These are phyloP conservation scores for Paxillus rubicundulus DNA, from an alignment of 768 basidiomycete species.

Conservation along the genomic window DNA sequence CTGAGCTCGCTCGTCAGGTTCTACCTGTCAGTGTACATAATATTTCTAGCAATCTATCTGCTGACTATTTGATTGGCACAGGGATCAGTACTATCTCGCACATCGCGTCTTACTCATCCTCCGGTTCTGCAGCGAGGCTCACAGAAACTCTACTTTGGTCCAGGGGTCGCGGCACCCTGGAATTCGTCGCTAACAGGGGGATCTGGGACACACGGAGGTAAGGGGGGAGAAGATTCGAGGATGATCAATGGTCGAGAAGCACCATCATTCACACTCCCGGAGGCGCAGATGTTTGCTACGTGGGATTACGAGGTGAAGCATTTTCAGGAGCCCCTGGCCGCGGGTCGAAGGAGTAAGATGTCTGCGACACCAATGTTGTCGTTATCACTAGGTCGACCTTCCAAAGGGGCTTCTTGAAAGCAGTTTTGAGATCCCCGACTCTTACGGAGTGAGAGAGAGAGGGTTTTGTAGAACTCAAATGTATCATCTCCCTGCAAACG, in stretches of 20 bases:
- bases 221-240: constrained; percentile 22
- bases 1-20: constrained; percentile 62
- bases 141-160: constrained; percentile 42
- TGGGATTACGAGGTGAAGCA: constrained; percentile 49
- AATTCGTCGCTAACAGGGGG: constrained; percentile 32
- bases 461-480: too few relatives aligned
- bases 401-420: constrained; percentile 20
- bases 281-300: constrained; percentile 49
- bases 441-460: too few relatives aligned
- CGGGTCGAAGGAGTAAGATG: constrained; percentile 28
- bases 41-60: background rate
- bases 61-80: constrained; percentile 25
- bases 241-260: constrained; percentile 23
- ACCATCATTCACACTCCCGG: constrained; percentile 37
- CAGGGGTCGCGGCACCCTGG: constrained; percentile 43
- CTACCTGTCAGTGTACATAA: constrained; percentile 54
- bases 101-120: constrained; percentile 64
- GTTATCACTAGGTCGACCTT: constrained; percentile 18
- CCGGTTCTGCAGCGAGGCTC: constrained; percentile 52
- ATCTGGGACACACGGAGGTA: constrained; percentile 18
- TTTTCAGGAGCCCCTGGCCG: constrained; percentile 36
- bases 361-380: constrained; percentile 17
- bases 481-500: too few relatives aligned
- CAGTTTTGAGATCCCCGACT: background rate
- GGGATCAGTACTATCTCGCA: constrained; percentile 56